Percentiles rank a stretch among this genome's conserved stretches.
Conservation (phyloP, 2,329 filamentous ascomycete species). For the Phaeosphaeriaceae sp. region DNA sequence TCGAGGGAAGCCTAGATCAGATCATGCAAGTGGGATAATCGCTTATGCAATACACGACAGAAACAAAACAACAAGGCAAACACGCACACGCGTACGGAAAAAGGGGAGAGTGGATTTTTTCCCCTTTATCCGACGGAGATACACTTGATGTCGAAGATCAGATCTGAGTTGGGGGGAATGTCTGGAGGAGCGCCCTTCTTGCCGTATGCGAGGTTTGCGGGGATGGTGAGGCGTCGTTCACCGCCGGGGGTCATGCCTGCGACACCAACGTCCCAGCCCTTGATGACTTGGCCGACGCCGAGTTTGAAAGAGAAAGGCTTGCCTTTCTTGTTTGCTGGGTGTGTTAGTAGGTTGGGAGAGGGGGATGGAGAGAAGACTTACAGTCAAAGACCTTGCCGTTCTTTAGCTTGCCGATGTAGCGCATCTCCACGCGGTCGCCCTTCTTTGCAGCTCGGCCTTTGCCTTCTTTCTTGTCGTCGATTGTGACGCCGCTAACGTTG, state of each 20-base stretch:
- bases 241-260: slow-evolving; percentile 91
- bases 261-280: slow-evolving; percentile 97
- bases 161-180: slow-evolving; percentile 88
- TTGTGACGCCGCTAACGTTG: slow-evolving; percentile 83
- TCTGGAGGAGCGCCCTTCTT: slow-evolving; percentile 75
- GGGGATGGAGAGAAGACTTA: slow-evolving; percentile 57
- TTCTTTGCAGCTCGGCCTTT: slow-evolving; percentile 85
- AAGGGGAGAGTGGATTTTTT: background rate
- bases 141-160: slow-evolving; percentile 80
- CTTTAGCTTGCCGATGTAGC: slow-evolving; percentile 94
- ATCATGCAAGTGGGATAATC: slow-evolving; percentile 54
- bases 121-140: slow-evolving; percentile 53
- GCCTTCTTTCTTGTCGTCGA: slow-evolving; percentile 95
- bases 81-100: no score
- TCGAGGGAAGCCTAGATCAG: slow-evolving; percentile 32
- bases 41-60: slow-evolving; percentile 32
- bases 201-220: slow-evolving; percentile 87
- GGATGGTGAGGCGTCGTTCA: slow-evolving; percentile 91
- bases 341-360: slow-evolving; percentile 21
- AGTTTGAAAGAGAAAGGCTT: slow-evolving; percentile 97
- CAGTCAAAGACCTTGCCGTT: slow-evolving; percentile 95
- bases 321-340: slow-evolving; percentile 95
- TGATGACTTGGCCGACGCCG: slow-evolving; percentile 94
- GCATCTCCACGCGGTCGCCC: slow-evolving; percentile 88
- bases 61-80: slow-evolving; percentile 22